A percentile compares a stretch with the other conserved stretches of the same genome.
Conservation (phyloP, 164 flowering plant genomes). For the Macadamia integrifolia region DNA sequence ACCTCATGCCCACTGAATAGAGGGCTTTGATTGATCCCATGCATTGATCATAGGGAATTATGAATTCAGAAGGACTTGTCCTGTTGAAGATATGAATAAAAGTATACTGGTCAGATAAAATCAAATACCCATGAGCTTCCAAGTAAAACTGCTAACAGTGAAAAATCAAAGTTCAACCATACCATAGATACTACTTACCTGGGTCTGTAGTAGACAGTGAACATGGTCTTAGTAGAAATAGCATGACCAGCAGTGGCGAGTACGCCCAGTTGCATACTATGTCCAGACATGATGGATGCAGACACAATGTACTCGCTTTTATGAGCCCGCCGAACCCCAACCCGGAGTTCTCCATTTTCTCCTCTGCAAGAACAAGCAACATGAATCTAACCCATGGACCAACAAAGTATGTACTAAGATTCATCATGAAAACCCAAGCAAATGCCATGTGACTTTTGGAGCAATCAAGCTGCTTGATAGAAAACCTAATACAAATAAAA, state of each 20-base stretch:
- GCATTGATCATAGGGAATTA: conserved; percentile 37
- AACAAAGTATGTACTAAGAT: not conserved
- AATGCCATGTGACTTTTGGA: not conserved
- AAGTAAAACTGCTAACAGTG: not conserved
- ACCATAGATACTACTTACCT: conserved; percentile 31
- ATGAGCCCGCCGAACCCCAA: conserved; percentile 48
- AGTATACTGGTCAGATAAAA: not conserved
- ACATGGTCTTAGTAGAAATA: conserved; percentile 41
- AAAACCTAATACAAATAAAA: conserved; percentile 42
- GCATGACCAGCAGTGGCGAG: conserved; percentile 61
- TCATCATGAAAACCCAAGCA: not conserved
- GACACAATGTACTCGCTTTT: conserved; percentile 24
- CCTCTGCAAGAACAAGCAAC: conserved; percentile 32
- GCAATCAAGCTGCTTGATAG: not conserved
- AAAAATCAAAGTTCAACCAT: not conserved
- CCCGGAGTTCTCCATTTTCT: conserved; percentile 45
- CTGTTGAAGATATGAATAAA: conserved; percentile 25
- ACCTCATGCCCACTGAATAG: conserved; percentile 39
- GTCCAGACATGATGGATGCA: conserved; percentile 44
- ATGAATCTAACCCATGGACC: not conserved
- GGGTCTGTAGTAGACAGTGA: conserved; percentile 48
- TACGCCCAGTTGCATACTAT: conserved; percentile 58
- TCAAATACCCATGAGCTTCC: not conserved
- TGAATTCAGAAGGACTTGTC: conserved; percentile 46
- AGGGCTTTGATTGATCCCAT: conserved; percentile 22